Evolutionary conservation across 495 filamentous ascomycete species (phyloP).

Genomic region (Niebla homalea): DNA sequence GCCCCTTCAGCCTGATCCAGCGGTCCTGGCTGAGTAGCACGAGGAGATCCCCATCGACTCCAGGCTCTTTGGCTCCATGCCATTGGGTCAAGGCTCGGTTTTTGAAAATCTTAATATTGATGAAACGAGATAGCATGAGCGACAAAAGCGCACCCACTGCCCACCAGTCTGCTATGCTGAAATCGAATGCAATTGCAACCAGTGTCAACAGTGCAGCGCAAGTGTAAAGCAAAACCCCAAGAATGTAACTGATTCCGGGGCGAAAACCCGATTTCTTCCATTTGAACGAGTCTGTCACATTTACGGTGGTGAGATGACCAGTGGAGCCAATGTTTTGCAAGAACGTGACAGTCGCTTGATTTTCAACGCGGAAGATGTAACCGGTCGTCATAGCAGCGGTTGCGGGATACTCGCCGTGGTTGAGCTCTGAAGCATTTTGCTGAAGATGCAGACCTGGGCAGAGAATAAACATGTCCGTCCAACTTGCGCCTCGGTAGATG

Average conservation of each 20-base stretch:
- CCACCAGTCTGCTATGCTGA: slow-evolving; percentile 36
- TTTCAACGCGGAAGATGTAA: slow-evolving; percentile 36
- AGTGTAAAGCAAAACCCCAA: slow-evolving; percentile 9
- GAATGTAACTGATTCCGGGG: not conserved
- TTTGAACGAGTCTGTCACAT: slow-evolving; percentile 18
- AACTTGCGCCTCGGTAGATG: slow-evolving; percentile 37
- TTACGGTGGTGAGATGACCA: slow-evolving; percentile 32
- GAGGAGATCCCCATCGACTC: slow-evolving; percentile 26
- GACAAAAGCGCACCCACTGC: slow-evolving; percentile 28
- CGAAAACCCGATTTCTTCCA: not conserved
- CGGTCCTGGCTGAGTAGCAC: slow-evolving; percentile 28
- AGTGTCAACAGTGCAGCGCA: slow-evolving; percentile 29
- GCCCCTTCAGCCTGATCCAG: slow-evolving; percentile 38
- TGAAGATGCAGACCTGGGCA: slow-evolving; percentile 49
- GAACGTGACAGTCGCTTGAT: slow-evolving; percentile 38
- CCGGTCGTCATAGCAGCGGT: slow-evolving; percentile 23
- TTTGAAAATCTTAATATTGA: slow-evolving; percentile 42
- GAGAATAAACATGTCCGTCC: slow-evolving; percentile 40
- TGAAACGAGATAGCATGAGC: slow-evolving; percentile 35
- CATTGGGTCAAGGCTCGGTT: slow-evolving; percentile 25
- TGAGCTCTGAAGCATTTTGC: slow-evolving; percentile 33
- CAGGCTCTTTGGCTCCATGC: slow-evolving; percentile 26
- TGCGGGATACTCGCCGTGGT: slow-evolving; percentile 20
- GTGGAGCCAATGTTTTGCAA: slow-evolving; percentile 33
- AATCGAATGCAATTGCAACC: slow-evolving; percentile 17